Base-by-base conservation (phyloP, 331 rosid species). In the Rosa hybrid region DNA sequence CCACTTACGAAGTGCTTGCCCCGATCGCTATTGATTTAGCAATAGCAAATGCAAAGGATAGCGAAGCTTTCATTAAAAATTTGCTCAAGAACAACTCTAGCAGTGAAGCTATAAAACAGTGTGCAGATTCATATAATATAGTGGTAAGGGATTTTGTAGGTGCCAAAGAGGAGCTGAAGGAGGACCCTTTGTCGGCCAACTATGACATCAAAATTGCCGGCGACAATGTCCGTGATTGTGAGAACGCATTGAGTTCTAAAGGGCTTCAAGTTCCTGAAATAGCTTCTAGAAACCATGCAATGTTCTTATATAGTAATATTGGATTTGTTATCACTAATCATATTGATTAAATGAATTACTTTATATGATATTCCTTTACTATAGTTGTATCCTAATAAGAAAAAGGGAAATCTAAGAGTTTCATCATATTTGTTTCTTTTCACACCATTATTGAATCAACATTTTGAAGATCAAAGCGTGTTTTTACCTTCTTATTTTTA, bases 301-400 rank as follows among this genome's bases (percentile, higher is more conserved):
- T 63, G 27, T 10, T 25, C 54, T 64, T 84, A 7, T 70, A 50
- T 42, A 84, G 81, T 53, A 44, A 12, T 42, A 79, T 84, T 45
- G 78, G 69, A 54, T 67, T 23, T 71, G 78, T 44, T 18, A 23
- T 69, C 68, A 84, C 78, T 2, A 8, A 34, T n/a, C 7, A 62
- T 17, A 53, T 53, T 4, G 53, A 12, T 4, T 53, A 16, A 53
- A 53, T 53, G 59, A 17, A 14, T 17, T 7, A 14, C 1, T 51
- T 49, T 11, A 34, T 44, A 44, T 44, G 48, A 44, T 8, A 7
- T 44, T 44, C 9, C 48, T 44, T 7, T 44, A 7, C 48, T 44
- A 44, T 44, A 44, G 48, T 44, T 44, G 12, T 42, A 5, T 5
- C 7, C 45, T 42, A 42, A 3, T 3, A 42, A 42, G 45, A 42